Conservation (phyloP, 768 basidiomycete species). For the Ephemerocybe angulata region DNA sequence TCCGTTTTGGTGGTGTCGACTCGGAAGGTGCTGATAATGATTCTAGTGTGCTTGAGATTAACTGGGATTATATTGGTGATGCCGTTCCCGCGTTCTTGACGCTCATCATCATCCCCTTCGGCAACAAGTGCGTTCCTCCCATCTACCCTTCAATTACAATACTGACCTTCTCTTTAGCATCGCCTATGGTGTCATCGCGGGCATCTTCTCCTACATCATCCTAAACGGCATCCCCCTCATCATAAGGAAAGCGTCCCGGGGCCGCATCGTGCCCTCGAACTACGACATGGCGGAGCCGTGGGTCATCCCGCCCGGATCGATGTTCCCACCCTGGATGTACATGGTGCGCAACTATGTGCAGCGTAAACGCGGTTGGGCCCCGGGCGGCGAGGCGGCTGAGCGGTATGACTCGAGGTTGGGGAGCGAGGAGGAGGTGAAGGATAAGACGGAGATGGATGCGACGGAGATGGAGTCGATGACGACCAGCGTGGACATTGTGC, state of each 20-base stretch:
- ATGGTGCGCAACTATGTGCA: no score
- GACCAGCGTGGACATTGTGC: no score
- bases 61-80: constrained; percentile 87
- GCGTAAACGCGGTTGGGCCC: no score
- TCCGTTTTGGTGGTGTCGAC: background rate
- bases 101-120: constrained; percentile 72
- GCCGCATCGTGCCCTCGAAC: constrained; percentile 60
- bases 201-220: constrained; percentile 64
- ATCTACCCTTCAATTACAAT: background rate
- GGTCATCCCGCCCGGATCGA: constrained; percentile 67
- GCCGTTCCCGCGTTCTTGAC: constrained; percentile 85
- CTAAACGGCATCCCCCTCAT: constrained; percentile 68
- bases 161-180: constrained; percentile 45
- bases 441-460: background rate
- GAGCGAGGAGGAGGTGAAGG: background rate
- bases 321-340: constrained; percentile 68
- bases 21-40: constrained; percentile 1
- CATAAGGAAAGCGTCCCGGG: constrained; percentile 51
- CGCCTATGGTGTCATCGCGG: constrained; percentile 85
- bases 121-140: constrained; percentile 58
- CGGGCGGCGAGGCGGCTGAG: background rate
- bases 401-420: background rate
- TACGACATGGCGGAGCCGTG: constrained; percentile 65
- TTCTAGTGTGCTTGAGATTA: constrained; percentile 70
- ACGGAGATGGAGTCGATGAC: no score